Evolutionary conservation across 176 grass and related monocot species (phyloP).

Genomic region (Aegilops umbellulata): DNA sequence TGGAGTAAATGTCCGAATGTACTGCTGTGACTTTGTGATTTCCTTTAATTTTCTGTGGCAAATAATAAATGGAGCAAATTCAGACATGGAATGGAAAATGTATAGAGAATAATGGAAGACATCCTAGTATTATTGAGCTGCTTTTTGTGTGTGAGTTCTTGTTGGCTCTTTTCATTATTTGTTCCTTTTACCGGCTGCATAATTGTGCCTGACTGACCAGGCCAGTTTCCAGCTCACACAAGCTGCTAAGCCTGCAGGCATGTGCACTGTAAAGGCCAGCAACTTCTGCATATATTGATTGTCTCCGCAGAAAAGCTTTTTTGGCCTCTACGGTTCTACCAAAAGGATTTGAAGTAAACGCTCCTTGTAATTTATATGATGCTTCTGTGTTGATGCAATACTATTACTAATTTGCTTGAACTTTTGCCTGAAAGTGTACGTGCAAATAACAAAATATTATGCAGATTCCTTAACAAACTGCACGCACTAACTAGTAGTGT

Average conservation of each 20-base stretch:
- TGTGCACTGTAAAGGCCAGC: slow-evolving; percentile 42
- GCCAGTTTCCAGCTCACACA: slow-evolving; percentile 45
- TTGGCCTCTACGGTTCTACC: slow-evolving; percentile 8
- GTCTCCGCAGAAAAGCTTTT: slow-evolving; percentile 35
- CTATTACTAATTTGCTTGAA: background rate
- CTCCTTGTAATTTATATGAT: too few relatives aligned
- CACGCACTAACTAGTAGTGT: background rate
- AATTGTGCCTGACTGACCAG: slow-evolving; percentile 30
- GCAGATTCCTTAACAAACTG: background rate
- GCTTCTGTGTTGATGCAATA: too few relatives aligned
- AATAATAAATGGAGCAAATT: too few relatives aligned
- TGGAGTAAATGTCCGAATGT: background rate
- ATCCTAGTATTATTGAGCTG: slow-evolving; percentile 7
- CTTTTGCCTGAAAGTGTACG: background rate
- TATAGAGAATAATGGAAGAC: background rate
- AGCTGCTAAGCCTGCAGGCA: slow-evolving; percentile 17
- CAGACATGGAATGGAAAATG: too few relatives aligned
- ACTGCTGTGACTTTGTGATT: too few relatives aligned
- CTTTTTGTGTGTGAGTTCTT: slow-evolving; percentile 12
- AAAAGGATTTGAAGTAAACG: too few relatives aligned
- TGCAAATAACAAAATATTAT: background rate
- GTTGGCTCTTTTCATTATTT: slow-evolving; percentile 24
- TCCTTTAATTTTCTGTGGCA: too few relatives aligned
- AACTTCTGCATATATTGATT: slow-evolving; percentile 32
- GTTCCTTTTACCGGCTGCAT: slow-evolving; percentile 21